These are phyloP conservation scores for Quercus alba DNA, from an alignment of 306 rosid species.

Conservation along the genomic window DNA sequence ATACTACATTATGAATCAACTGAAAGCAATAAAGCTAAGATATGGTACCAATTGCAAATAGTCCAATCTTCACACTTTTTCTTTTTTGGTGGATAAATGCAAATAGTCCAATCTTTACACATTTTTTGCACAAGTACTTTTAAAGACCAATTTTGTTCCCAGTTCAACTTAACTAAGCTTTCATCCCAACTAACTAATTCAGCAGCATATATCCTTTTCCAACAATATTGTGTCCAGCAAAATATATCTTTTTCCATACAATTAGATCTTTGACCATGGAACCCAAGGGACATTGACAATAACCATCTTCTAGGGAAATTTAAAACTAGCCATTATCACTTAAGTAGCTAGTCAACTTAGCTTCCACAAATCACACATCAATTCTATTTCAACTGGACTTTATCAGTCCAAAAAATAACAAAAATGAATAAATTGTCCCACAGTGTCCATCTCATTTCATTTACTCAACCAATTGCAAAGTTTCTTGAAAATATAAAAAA, in stretches of 20 bases:
- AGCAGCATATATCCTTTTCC: neutral
- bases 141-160: neutral
- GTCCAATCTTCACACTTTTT: neutral
- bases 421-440: neutral
- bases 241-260: neutral
- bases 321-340: neutral
- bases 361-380: neutral
- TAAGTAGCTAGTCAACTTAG: neutral
- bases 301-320: neutral
- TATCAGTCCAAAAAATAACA: neutral
- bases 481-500: too few species aligned
- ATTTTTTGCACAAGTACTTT: neutral
- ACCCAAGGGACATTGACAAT: too few species aligned
- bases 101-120: neutral
- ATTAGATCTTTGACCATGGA: neutral
- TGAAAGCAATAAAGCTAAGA: neutral
- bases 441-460: neutral
- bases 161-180: neutral
- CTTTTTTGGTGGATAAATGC: too few species aligned
- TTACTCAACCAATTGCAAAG: too few species aligned
- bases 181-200: neutral
- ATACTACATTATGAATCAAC: neutral
- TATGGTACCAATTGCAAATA: neutral
- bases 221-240: neutral
- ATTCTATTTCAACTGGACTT: neutral